Conservation (phyloP, 192 early-diverging fungal species). For the Backusella psychrophila region DNA sequence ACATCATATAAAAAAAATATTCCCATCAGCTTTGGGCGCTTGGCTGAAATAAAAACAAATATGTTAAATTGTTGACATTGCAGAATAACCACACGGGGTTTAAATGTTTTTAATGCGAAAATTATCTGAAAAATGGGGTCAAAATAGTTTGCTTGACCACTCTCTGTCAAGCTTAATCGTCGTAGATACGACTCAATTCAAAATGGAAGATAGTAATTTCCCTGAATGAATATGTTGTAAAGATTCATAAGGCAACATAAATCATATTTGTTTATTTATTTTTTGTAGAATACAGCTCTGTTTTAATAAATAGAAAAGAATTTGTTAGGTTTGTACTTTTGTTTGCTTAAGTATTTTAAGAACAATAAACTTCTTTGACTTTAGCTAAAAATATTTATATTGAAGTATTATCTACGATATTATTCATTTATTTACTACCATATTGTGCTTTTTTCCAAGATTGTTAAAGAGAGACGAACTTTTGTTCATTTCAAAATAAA, state of each 20-base stretch:
- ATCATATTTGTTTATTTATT: too few relatives aligned
- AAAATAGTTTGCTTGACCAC: background rate
- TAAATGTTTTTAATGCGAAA: background rate
- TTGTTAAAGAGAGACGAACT: background rate
- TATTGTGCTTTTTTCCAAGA: background rate
- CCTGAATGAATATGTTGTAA: too few relatives aligned
- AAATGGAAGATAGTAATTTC: too few relatives aligned
- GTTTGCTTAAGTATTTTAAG: too few relatives aligned
- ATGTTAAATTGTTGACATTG: slow-evolving; percentile 1
- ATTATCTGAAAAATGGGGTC: background rate
- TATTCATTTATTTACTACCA: background rate
- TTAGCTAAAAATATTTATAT: background rate
- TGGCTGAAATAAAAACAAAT: slow-evolving; percentile 4
- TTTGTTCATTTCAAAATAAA: background rate
- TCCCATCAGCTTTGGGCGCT: background rate
- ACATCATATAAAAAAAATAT: background rate
- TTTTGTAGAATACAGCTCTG: too few relatives aligned
- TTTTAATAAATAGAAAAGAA: too few relatives aligned
- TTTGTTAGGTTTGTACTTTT: too few relatives aligned
- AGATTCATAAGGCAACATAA: too few relatives aligned
- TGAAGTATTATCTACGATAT: background rate
- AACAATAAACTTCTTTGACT: background rate
- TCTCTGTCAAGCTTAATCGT: background rate
- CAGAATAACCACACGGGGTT: background rate
- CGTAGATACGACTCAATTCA: too few relatives aligned